Evolutionary conservation across 257 asterid genomes (phyloP), one percentile per base, ranked within the genome.

Genomic region (Oldenlandia corymbosa): DNA sequence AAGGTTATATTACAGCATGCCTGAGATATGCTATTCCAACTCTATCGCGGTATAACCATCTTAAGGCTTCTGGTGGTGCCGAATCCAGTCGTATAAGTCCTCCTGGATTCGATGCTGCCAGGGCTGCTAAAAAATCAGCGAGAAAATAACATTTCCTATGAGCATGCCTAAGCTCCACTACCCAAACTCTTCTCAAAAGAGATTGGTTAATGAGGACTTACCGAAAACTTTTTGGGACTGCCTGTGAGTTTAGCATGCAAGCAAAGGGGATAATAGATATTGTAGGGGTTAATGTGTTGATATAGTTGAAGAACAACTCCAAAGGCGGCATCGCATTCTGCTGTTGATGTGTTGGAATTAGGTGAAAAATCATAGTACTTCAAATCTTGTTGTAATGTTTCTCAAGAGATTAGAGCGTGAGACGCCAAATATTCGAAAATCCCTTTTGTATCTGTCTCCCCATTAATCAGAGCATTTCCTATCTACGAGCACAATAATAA

Each of bases 391-490:
- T 41, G 27, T 0, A 58, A 64, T 7, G 66, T 68, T 71, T 81
- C 82, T 43, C 76, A 88, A 0, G 95, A 83, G 10, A 90, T 76
- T 21, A 90, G 48, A 30, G 97, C 95, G 51, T 90, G 97, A 14
- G 77, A 76, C 32, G 74, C 84, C 14, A 82, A 83, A 52, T 81
- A 87, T 24, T 85, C 85, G 24, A 73, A 87, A 87, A 83, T 80
- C 10, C 97, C 97, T 70, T 52, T 71, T 1, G 41, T 24, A 61
- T 90, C 95, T 0, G 85, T 81, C 72, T 82, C 94, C 10, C 81
- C 91, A 65, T 90, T 76, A 26, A 90, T 76, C 67, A 85, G 90
- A 0, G 92, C 97, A 55, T 90, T 90, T 53, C 97, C 97, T 4
- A 90, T 81, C 95, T 90, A 78, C n/a, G n/a, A n/a, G n/a, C n/a